These are phyloP conservation scores for Tulasnella sp. DNA, from an alignment of 768 basidiomycete species.

Conservation along the genomic window DNA sequence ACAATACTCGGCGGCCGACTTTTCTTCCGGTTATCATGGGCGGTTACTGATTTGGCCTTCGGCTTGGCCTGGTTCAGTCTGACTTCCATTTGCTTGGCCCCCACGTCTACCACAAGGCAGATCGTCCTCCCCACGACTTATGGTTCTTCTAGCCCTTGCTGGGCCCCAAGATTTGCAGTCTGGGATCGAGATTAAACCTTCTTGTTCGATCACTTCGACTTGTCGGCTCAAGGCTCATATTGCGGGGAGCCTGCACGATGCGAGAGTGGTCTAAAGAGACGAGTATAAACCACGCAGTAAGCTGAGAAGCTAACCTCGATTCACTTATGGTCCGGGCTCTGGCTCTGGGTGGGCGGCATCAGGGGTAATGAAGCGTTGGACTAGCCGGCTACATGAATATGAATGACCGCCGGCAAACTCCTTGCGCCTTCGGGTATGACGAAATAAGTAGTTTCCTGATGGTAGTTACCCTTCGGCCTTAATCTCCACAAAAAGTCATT, in stretches of 20 bases:
- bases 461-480: background rate
- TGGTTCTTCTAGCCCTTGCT: constrained; percentile 59
- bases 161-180: constrained; percentile 79
- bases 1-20: constrained; percentile 35
- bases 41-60: background rate
- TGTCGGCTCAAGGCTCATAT: constrained; percentile 59
- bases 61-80: background rate
- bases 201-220: constrained; percentile 67
- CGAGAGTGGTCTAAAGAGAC: constrained; percentile 48
- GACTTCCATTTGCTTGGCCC: constrained; percentile 19
- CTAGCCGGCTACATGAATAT: background rate
- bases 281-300: background rate
- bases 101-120: constrained; percentile 24
- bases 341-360: background rate
- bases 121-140: background rate
- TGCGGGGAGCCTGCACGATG: constrained; percentile 64
- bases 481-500: background rate
- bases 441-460: background rate
- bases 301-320: background rate
- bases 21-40: background rate
- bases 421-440: background rate
- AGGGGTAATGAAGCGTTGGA: background rate
- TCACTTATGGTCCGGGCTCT: background rate
- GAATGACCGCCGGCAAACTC: too few species aligned
- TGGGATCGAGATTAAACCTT: constrained; percentile 87